Base-by-base conservation (phyloP, 495 filamentous ascomycete genomes). In the Echria macrotheca region DNA sequence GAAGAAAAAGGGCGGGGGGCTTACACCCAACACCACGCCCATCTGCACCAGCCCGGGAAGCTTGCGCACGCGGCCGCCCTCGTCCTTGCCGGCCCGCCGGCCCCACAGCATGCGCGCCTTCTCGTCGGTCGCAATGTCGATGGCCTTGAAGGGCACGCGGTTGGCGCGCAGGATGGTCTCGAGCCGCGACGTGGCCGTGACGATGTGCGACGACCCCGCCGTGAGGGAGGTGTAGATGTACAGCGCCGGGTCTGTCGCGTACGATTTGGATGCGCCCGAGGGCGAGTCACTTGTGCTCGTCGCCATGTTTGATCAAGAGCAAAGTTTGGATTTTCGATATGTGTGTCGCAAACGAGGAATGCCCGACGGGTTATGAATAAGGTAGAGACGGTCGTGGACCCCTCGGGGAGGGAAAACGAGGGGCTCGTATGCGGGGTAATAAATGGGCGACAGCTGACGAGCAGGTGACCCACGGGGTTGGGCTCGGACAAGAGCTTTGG, bases 161-260 rank as follows among this genome's bases (percentile, higher is more conserved):
- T 97, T 95, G 28, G 89, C 90, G 66, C 90, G 94, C 50, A 99
- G 81, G 64, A 99, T 95, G 15, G 91, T 96, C 69, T 97, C 91
- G 45, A 99, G 74, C 28, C 94, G 85, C 19, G 90, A 88, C 0
- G 93, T 99, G 2, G 94, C 93, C 29, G 93, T 97, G 57, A 96
- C 82, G 68, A 97, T 96, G 68, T 95, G 89, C 23, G 90, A 95
- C 4, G 89, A 95, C 54, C 91, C 91, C 47, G 90, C 86, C n/a
- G 91, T 95, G 19, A 96, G 76, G 55, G 89, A 95, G 46, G 91
- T 95, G 73, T 91, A 95, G 61, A 96, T 82, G 70, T 91, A 96
- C 31, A 96, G 83, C 17, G 85, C 84, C 7, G 85, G 78, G 69
- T 94, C 87, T 43, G 78, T 76, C 48, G 83, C 83, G 70, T 83